These are phyloP conservation scores for Rubus idaeus DNA, from an alignment of 306 rosid genomes.

Conservation along the genomic window DNA sequence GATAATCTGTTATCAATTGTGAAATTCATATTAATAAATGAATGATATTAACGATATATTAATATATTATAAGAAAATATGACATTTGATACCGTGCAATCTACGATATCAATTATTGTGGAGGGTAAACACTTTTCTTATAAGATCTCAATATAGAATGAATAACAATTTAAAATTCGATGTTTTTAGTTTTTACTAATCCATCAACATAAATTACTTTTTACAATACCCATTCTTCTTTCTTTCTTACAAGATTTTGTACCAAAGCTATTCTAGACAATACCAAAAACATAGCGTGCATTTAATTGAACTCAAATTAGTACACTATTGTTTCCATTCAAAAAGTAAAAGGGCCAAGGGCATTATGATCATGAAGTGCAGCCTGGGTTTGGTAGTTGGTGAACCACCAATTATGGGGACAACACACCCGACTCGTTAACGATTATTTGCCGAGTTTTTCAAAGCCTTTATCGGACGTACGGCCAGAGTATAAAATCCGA, in stretches of 20 bases:
- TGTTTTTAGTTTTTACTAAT: too few species aligned
- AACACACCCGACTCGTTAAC: not conserved
- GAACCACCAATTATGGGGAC: not conserved
- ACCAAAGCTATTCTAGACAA: not conserved
- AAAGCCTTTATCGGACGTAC: constrained; percentile 9
- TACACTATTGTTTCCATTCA: not conserved
- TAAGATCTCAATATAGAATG: too few species aligned
- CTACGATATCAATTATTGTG: too few species aligned
- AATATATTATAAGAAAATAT: too few species aligned
- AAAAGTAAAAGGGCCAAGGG: constrained; percentile 5
- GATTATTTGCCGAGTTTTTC: constrained; percentile 18
- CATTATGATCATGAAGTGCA: not conserved
- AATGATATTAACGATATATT: too few species aligned
- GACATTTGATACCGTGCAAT: too few species aligned
- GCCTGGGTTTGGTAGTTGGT: constrained; percentile 2
- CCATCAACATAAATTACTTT: too few species aligned
- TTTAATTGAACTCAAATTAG: not conserved
- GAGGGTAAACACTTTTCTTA: too few species aligned
- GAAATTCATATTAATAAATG: too few species aligned
- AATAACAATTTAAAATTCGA: too few species aligned
- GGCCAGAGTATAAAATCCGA: not conserved
- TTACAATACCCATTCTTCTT: too few species aligned
- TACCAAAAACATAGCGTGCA: not conserved
- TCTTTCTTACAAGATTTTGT: not conserved
- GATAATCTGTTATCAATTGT: too few species aligned